Percentiles rank a stretch among this genome's conserved stretches.
Evolutionary conservation across 306 rosid species (phyloP).

Genomic region (Trifolium subterraneum): DNA sequence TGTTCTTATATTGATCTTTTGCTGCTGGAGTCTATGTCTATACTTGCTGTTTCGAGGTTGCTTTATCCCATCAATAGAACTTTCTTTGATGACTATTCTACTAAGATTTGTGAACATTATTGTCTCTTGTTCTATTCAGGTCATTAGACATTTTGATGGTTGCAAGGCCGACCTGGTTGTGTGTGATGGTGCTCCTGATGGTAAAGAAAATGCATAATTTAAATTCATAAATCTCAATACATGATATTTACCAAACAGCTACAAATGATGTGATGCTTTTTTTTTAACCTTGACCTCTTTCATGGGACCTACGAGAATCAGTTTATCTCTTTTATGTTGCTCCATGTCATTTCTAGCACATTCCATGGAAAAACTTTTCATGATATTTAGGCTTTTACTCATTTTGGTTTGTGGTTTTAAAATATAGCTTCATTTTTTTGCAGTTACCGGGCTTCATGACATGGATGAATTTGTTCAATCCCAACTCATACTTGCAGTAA

Average conservation of each 20-base stretch:
- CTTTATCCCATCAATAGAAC: conserved; percentile 5
- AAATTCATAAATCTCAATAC: conserved; percentile 20
- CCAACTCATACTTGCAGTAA: conserved; percentile 94
- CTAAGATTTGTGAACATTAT: background rate
- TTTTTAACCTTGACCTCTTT: conserved; percentile 15
- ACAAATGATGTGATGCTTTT: background rate
- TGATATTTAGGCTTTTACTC: background rate
- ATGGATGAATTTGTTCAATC: conserved; percentile 99
- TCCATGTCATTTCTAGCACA: background rate
- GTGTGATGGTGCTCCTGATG: conserved; percentile 99
- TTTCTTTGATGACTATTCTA: conserved; percentile 16
- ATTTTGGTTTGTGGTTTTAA: conserved; percentile 8
- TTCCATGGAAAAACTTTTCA: background rate
- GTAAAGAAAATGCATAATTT: conserved; percentile 48
- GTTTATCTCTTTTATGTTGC: conserved; percentile 11
- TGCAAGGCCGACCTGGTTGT: conserved; percentile 98
- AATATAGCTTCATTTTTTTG: conserved; percentile 40
- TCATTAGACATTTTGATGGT: conserved; percentile 94
- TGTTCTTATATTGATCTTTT: background rate
- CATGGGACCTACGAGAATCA: background rate
- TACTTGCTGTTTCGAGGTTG: conserved; percentile 20
- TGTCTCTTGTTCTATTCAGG: conserved; percentile 58
- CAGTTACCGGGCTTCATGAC: conserved; percentile 99
- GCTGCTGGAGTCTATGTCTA: conserved; percentile 5
- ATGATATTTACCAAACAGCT: conserved; percentile 19